Evolutionary conservation across 129 eudicot genomes (phyloP).

Genomic region (Flaveria sonorensis): DNA sequence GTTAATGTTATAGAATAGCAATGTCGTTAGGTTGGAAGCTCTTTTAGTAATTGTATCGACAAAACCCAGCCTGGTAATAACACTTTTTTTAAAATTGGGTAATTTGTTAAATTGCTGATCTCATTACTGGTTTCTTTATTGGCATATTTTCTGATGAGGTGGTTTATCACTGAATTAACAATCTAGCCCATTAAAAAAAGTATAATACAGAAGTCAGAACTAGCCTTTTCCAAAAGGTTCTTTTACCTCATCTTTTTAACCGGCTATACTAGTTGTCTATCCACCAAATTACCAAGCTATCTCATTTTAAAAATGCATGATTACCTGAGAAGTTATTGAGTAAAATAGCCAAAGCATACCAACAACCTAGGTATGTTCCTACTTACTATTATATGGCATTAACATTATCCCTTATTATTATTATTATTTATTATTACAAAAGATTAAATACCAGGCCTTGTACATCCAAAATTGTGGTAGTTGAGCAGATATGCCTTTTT

Average conservation of each 20-base stretch:
- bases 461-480: slow-evolving; percentile 88
- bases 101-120: background rate
- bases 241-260: background rate
- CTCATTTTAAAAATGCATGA: background rate
- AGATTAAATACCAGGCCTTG: slow-evolving; percentile 77
- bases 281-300: background rate
- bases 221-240: background rate
- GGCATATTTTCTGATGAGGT: background rate
- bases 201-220: background rate
- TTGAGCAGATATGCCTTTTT: slow-evolving; percentile 73
- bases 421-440: background rate
- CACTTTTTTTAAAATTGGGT: background rate
- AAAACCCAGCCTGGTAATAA: background rate
- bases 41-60: background rate
- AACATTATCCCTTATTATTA: slow-evolving; percentile 3
- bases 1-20: background rate
- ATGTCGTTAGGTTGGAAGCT: background rate
- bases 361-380: background rate
- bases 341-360: background rate
- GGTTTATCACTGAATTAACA: background rate
- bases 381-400: background rate
- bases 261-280: background rate
- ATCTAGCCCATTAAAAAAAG: background rate
- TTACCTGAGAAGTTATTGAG: background rate
- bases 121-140: background rate